Evolutionary conservation across 768 basidiomycete species (phyloP).

Genomic region (Gelatoporia subvermispora): DNA sequence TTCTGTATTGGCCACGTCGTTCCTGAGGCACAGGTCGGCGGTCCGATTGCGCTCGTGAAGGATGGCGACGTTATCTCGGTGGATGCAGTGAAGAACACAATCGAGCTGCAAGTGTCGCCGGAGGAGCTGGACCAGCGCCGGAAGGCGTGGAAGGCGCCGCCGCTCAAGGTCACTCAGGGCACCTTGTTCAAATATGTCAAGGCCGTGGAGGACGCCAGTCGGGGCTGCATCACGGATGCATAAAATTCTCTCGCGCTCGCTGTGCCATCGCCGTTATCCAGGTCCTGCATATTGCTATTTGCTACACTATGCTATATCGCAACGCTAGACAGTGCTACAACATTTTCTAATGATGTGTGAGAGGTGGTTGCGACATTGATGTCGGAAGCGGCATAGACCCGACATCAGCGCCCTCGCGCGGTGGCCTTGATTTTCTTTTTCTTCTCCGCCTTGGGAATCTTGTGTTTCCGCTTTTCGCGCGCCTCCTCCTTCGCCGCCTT

Average conservation of each 20-base stretch:
- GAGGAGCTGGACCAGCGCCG: constrained; percentile 76
- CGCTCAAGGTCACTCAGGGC: constrained; percentile 78
- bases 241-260: constrained; percentile 27
- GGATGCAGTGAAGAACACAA: constrained; percentile 82
- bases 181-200: constrained; percentile 89
- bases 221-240: constrained; percentile 88
- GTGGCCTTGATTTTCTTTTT: constrained; percentile 69
- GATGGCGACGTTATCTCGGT: constrained; percentile 87
- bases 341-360: too few relatives aligned
- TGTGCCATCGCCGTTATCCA: too few relatives aligned
- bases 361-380: too few relatives aligned
- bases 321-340: too few relatives aligned
- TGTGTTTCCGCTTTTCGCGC: constrained; percentile 82
- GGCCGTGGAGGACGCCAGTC: constrained; percentile 84
- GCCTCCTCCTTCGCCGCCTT: constrained; percentile 83
- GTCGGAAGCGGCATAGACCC: too few relatives aligned
- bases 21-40: constrained; percentile 92
- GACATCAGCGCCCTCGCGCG: constrained; percentile 21
- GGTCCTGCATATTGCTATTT: too few relatives aligned
- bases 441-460: constrained; percentile 96
- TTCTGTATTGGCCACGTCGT: constrained; percentile 97
- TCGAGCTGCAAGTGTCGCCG: constrained; percentile 70
- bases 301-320: too few relatives aligned
- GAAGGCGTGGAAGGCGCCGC: constrained; percentile 74
- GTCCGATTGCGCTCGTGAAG: constrained; percentile 84